Conservation (phyloP, 2,329 filamentous ascomycete species). For the Clarireedia homoeocarpa region DNA sequence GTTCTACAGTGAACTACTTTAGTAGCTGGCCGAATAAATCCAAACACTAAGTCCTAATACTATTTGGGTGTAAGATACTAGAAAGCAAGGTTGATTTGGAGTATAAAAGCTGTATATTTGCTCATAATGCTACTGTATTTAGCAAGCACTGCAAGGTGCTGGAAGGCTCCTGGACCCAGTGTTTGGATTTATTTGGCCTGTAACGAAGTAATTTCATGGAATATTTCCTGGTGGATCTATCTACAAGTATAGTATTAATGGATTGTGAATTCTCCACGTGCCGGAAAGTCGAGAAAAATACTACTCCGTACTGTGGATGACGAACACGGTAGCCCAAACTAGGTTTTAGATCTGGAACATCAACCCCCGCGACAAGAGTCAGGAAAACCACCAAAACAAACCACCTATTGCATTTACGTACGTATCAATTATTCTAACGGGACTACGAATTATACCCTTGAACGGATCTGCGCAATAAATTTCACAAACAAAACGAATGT, state of each 20-base stretch:
- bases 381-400: background rate
- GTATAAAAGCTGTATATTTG: no score
- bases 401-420: background rate
- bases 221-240: background rate
- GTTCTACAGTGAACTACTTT: no score
- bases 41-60: no score
- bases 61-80: no score
- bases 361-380: conserved; percentile 6
- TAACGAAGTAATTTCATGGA: background rate
- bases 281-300: background rate
- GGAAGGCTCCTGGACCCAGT: no score
- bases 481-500: conserved; percentile 10
- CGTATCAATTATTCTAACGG: background rate
- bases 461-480: background rate
- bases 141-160: no score
- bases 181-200: no score
- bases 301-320: conserved; percentile 4
- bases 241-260: background rate
- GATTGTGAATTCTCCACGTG: conserved; percentile 6
- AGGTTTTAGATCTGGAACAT: conserved; percentile 5
- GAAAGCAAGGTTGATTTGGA: no score
- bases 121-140: no score
- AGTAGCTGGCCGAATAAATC: no score
- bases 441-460: background rate
- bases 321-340: conserved; percentile 10